Evolutionary conservation across 106 monocot species (phyloP).

Genomic region (Dendrobium catenatum): DNA sequence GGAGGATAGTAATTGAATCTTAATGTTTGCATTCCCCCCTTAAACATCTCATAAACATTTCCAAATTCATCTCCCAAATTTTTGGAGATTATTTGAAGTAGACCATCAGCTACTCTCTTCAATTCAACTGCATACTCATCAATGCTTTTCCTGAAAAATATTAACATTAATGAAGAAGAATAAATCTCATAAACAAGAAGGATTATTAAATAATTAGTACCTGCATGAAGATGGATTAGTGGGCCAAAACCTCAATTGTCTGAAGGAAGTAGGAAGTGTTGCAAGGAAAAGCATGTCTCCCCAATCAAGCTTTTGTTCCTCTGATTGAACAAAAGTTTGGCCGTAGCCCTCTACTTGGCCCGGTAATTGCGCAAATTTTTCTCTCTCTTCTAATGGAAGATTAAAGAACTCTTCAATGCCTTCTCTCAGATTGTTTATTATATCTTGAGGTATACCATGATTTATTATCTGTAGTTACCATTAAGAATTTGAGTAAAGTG

Average conservation of each 20-base stretch:
- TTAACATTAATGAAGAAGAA: not conserved
- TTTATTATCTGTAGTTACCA: constrained; percentile 20
- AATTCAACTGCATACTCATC: constrained; percentile 17
- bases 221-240: constrained; percentile 9
- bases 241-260: constrained; percentile 31
- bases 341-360: constrained; percentile 32
- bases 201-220: not conserved
- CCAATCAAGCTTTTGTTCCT: constrained; percentile 46
- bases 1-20: constrained; percentile 36
- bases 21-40: constrained; percentile 5
- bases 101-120: constrained; percentile 7
- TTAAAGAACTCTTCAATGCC: constrained; percentile 26
- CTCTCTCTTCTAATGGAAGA: constrained; percentile 22
- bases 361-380: constrained; percentile 13
- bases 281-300: constrained; percentile 25
- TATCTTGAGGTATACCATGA: constrained; percentile 13
- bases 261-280: constrained; percentile 12
- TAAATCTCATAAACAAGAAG: not conserved
- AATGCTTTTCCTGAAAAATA: constrained; percentile 11
- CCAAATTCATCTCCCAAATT: constrained; percentile 10
- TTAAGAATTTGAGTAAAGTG: no score
- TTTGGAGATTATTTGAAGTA: constrained; percentile 14
- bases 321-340: constrained; percentile 23
- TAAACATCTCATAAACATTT: not conserved
- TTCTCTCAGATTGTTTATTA: constrained; percentile 16